Percentiles rank a stretch among this genome's conserved stretches.
These are phyloP conservation scores for Backusella tarrabulga DNA, from an alignment of 192 early-diverging fungal species.

Conservation along the genomic window DNA sequence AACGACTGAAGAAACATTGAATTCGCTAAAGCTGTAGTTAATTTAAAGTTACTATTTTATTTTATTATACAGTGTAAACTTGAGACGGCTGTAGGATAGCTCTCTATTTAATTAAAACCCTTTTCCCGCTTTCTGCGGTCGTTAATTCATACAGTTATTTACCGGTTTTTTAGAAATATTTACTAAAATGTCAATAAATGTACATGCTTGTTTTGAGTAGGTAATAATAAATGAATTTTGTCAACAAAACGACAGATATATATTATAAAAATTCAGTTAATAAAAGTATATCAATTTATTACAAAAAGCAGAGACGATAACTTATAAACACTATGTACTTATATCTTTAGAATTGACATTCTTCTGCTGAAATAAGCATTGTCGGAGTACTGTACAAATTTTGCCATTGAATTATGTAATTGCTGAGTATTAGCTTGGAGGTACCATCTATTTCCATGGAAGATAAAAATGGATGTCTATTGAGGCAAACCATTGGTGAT, in stretches of 20 bases:
- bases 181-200: not conserved
- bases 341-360: not conserved
- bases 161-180: not conserved
- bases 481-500: not conserved
- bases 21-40: no score
- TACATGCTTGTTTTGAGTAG: not conserved
- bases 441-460: not conserved
- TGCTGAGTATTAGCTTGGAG: not conserved
- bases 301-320: no score
- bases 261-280: no score
- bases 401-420: not conserved
- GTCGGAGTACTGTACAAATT: not conserved
- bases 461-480: not conserved
- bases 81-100: not conserved
- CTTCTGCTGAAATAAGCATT: not conserved
- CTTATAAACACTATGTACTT: no score
- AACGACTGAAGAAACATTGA: not conserved
- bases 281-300: not conserved
- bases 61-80: not conserved
- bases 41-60: not conserved
- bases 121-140: not conserved
- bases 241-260: no score
- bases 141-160: not conserved
- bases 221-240: no score
- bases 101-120: not conserved